Base-by-base conservation (phyloP, 2,329 filamentous ascomycete genomes). In the Berkeleyomyces basicola region DNA sequence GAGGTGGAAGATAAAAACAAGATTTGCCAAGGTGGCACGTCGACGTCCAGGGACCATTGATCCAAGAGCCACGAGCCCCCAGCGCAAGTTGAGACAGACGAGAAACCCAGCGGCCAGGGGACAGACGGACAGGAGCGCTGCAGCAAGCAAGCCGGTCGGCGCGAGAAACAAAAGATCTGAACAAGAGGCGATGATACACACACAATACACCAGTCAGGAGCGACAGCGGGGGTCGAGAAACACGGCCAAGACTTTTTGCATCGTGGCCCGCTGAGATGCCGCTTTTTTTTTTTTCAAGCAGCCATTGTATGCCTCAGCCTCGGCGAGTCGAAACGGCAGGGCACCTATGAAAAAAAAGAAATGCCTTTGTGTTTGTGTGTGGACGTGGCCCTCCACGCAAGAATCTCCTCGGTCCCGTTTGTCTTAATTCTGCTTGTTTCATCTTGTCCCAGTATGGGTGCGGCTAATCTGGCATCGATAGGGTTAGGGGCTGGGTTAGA, bases 1-100 rank as follows among this genome's bases (percentile, higher is more conserved):
- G 36, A 49, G 36, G 31, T 58, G 61, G 44, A 58, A 62, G 58
- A 62, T 43, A 58, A 58, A 40, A 43, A 58, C 37, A 58, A 62
- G 46, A 46, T 46, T 40, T 46, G 40, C 40, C 60, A 40, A 43
- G 53, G 46, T 55, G 53, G 49, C 49, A 55, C 40, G 37, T 55
- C 46, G 31, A 61, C n/a, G 10, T 46, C n/a, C 58, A 37, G 44
- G 14, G 42, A 46, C 44, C 16, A 59, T 59, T 40, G 47, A n/a
- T 16, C 6, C 47, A 14, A 59, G 11, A 37, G 49, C 33, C 36
- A 10, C 58, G n/a, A 39, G 58, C 31, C 44, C 36, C 36, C 23
- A 47, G n/a, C 3, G 36, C 42, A 59, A 14, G 16, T 39, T 46
- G 44, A 59, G 58, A 59, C 42, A 36, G 14, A 59, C 44, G 40